Conservation (phyloP, 164 flowering plant species). For the Vitis cinerea region DNA sequence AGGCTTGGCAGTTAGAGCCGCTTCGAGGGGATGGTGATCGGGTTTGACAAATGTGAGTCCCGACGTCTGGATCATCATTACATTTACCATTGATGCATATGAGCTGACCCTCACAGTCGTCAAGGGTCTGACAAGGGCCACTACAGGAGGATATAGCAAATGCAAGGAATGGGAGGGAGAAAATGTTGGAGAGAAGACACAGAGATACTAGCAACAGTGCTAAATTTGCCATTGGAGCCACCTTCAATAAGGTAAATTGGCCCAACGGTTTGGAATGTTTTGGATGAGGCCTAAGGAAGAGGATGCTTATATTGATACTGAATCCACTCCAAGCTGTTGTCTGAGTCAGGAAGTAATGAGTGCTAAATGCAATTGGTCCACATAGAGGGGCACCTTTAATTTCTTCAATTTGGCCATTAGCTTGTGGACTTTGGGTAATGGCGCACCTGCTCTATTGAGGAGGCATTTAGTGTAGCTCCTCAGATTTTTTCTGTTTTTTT, state of each 20-base stretch:
- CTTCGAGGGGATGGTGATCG: neutral
- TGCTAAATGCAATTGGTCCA: too few relatives aligned
- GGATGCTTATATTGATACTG: neutral
- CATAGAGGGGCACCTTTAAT: too few relatives aligned
- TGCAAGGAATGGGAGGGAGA: conserved; percentile 1
- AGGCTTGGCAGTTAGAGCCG: neutral
- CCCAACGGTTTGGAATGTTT: too few relatives aligned
- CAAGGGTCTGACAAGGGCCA: conserved; percentile 28
- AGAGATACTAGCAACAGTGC: neutral
- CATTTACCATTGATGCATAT: conserved; percentile 38
- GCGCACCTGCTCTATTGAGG: too few relatives aligned
- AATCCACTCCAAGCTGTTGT: too few relatives aligned
- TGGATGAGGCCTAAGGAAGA: neutral
- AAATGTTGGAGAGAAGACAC: neutral
- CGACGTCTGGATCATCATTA: conserved; percentile 34
- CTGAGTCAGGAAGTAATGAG: too few relatives aligned
- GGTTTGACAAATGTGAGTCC: conserved; percentile 14
- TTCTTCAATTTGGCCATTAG: too few relatives aligned
- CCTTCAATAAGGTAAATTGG: too few relatives aligned
- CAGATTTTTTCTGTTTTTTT: too few relatives aligned
- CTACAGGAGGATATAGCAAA: conserved; percentile 27
- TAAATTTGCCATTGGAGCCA: neutral
- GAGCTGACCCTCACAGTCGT: conserved; percentile 36
- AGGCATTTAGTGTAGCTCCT: too few relatives aligned
- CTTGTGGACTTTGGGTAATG: too few relatives aligned